These are phyloP conservation scores for Malbranchea zuffiana DNA, from an alignment of 2,329 filamentous ascomycete species.

Conservation along the genomic window DNA sequence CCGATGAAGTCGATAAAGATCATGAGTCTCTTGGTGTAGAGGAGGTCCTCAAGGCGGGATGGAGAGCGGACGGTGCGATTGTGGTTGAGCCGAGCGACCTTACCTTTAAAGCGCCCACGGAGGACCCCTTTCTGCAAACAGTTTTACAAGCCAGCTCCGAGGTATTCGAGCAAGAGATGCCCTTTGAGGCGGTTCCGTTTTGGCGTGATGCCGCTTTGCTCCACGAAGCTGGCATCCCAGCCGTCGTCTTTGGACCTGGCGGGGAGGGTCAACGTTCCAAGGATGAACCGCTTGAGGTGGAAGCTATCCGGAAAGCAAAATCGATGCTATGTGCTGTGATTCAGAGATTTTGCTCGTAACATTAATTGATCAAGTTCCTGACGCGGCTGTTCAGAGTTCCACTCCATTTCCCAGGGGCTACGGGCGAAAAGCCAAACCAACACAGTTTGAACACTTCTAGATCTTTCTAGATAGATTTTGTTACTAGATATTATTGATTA, in stretches of 20 bases:
- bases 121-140: constrained; percentile 34
- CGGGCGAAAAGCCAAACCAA: too few species aligned
- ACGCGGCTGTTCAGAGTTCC: too few species aligned
- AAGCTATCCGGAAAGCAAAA: constrained; percentile 32
- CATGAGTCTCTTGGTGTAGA: constrained; percentile 42
- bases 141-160: constrained; percentile 21
- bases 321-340: constrained; percentile 2
- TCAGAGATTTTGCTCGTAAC: constrained; percentile 1
- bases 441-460: too few species aligned
- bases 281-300: constrained; percentile 41
- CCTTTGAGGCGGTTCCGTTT: constrained; percentile 26
- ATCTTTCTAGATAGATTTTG: too few species aligned
- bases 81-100: constrained; percentile 40
- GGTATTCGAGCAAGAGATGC: constrained; percentile 20
- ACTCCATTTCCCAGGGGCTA: too few species aligned
- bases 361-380: too few species aligned
- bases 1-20: constrained; percentile 49
- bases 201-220: constrained; percentile 46
- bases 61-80: constrained; percentile 44
- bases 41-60: constrained; percentile 41
- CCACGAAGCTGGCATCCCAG: constrained; percentile 35
- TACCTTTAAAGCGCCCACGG: constrained; percentile 29
- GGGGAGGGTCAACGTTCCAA: constrained; percentile 43
- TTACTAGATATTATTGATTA: too few species aligned
- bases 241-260: constrained; percentile 39